These are phyloP conservation scores for Microcyclosporella mali DNA, from an alignment of 2,329 filamentous ascomycete species.

Conservation along the genomic window DNA sequence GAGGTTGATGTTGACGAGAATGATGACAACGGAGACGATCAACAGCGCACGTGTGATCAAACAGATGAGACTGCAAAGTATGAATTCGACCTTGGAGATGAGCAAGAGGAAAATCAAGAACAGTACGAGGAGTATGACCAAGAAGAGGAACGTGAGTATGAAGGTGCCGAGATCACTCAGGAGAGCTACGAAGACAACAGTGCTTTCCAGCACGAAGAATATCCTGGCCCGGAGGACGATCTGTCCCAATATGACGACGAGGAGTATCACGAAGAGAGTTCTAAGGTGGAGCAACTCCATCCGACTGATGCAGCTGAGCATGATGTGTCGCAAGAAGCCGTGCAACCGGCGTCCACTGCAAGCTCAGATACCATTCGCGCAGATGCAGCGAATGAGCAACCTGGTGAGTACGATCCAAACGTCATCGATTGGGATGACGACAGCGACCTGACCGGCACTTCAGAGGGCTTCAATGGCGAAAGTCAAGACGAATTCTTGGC, in stretches of 20 bases:
- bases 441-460: conserved; percentile 20
- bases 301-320: neutral
- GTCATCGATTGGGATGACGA: conserved; percentile 22
- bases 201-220: conserved; percentile 10
- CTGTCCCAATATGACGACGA: conserved; percentile 12
- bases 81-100: neutral
- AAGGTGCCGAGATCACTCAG: conserved; percentile 2
- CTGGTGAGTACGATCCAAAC: conserved; percentile 25
- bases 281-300: neutral
- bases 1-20: conserved; percentile 2
- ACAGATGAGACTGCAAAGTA: neutral
- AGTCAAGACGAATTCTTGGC: conserved; percentile 18
- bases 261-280: neutral
- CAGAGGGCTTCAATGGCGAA: conserved; percentile 18
- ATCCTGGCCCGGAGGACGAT: conserved; percentile 12
- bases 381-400: conserved; percentile 15
- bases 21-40: neutral
- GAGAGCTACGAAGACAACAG: conserved; percentile 7
- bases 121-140: conserved; percentile 5
- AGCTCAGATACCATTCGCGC: conserved; percentile 23
- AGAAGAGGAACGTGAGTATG: conserved; percentile 9
- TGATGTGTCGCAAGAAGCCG: conserved; percentile 5
- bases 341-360: conserved; percentile 16
- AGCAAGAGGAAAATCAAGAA: conserved; percentile 13
- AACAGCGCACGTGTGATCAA: conserved; percentile 1